These are phyloP conservation scores for Moesziomyces sp. DNA, from an alignment of 1,284 basidiomycete species.

Conservation along the genomic window DNA sequence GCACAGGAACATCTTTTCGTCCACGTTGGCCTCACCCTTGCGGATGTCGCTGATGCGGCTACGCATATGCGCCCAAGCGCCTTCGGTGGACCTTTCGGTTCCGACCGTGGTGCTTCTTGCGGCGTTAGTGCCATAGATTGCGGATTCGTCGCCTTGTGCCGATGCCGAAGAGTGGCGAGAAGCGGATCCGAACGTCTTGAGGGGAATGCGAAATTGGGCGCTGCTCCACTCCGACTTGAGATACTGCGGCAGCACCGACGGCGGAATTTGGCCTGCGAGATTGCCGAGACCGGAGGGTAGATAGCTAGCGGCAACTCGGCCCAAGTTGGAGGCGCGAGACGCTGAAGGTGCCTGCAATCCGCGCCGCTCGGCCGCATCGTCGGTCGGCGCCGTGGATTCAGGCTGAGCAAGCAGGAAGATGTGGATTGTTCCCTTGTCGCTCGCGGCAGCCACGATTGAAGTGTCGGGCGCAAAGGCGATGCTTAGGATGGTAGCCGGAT, in stretches of 20 bases:
- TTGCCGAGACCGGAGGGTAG: slow-evolving; percentile 43
- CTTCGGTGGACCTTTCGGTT: slow-evolving; percentile 53
- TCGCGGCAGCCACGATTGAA: slow-evolving; percentile 50
- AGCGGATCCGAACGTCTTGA: slow-evolving; percentile 50
- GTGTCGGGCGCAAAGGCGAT: slow-evolving; percentile 55
- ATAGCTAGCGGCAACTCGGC: slow-evolving; percentile 40
- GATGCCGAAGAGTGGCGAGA: slow-evolving; percentile 21
- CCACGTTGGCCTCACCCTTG: slow-evolving; percentile 53
- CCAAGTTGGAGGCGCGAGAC: slow-evolving; percentile 23
- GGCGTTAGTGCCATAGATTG: slow-evolving; percentile 7
- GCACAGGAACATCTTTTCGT: slow-evolving; percentile 55
- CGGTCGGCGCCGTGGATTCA: neutral
- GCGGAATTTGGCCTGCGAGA: slow-evolving; percentile 48
- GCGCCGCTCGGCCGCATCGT: neutral
- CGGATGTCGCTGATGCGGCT: slow-evolving; percentile 56
- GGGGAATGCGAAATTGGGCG: slow-evolving; percentile 57
- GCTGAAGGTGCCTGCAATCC: slow-evolving; percentile 1
- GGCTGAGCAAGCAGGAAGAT: slow-evolving; percentile 43
- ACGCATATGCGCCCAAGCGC: slow-evolving; percentile 58
- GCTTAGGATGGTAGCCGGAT: slow-evolving; percentile 55
- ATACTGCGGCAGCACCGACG: slow-evolving; percentile 55
- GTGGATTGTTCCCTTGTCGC: slow-evolving; percentile 63
- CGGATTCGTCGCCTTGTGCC: slow-evolving; percentile 10
- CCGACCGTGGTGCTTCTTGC: slow-evolving; percentile 7
- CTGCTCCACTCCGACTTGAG: slow-evolving; percentile 59